These are phyloP conservation scores for Sesbania bispinosa DNA, from an alignment of 306 rosid genomes.

Conservation along the genomic window DNA sequence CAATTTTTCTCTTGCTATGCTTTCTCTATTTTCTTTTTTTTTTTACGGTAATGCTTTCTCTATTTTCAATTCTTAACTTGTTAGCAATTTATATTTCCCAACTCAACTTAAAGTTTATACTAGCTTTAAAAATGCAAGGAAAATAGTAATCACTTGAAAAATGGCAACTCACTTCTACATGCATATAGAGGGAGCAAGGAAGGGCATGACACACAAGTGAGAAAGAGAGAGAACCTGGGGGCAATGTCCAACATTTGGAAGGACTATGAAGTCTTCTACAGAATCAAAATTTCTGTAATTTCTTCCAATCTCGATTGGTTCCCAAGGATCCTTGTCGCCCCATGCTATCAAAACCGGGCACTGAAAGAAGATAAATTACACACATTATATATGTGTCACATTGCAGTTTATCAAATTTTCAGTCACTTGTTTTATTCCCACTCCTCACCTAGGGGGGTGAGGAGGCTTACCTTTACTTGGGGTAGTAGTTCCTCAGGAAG, in stretches of 20 bases:
- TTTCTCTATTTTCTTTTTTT: not conserved
- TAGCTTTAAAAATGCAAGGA: not conserved
- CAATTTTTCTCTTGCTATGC: not conserved
- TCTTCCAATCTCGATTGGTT: constrained; percentile 83
- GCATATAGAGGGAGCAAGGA: not conserved
- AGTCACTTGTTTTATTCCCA: constrained; percentile 8
- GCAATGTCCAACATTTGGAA: constrained; percentile 95
- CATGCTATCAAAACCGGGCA: constrained; percentile 89
- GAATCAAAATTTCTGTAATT: constrained; percentile 55
- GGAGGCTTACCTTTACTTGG: constrained; percentile 59
- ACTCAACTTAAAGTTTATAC: constrained; percentile 2
- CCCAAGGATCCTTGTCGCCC: constrained; percentile 99
- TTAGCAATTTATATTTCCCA: constrained; percentile 2
- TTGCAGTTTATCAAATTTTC: constrained; percentile 16
- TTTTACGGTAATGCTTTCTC: not conserved
- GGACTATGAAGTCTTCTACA: constrained; percentile 81
- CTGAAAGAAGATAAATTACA: constrained; percentile 37
- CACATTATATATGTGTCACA: not conserved
- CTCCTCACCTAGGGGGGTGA: not conserved
- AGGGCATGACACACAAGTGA: not conserved
- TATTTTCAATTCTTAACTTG: not conserved
- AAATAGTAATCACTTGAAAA: not conserved
- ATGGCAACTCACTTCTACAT: not conserved
- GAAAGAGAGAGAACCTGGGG: constrained; percentile 68
- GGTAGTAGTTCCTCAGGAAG: constrained; percentile 96